Evolutionary conservation across 2,329 filamentous ascomycete species (phyloP).

Genomic region (Penicillium sp.): DNA sequence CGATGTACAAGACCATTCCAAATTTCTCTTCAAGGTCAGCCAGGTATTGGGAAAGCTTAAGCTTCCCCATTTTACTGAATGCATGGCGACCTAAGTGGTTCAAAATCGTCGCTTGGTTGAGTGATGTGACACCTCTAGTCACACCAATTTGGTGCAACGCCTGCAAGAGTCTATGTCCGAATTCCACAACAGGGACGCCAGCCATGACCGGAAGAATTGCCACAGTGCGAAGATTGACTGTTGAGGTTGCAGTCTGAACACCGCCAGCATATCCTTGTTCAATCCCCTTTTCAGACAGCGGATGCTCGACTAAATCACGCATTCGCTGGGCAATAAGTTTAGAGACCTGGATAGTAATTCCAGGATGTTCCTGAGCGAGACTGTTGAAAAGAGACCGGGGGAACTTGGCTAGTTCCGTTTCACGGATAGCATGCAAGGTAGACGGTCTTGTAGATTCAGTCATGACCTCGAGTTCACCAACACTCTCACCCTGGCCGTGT

Average conservation of each 20-base stretch:
- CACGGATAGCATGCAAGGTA: constrained; percentile 91
- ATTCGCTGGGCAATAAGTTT: constrained; percentile 97
- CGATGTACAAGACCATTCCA: constrained; percentile 90
- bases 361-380: constrained; percentile 91
- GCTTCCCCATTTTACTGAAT: constrained; percentile 94
- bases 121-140: constrained; percentile 81
- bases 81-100: constrained; percentile 95
- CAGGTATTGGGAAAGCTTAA: constrained; percentile 92
- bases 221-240: constrained; percentile 87
- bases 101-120: constrained; percentile 90
- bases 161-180: constrained; percentile 82
- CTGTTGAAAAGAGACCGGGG: constrained; percentile 97
- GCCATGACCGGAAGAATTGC: constrained; percentile 86
- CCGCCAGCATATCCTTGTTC: constrained; percentile 59
- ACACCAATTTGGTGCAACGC: constrained; percentile 87
- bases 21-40: constrained; percentile 98
- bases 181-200: constrained; percentile 92
- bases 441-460: constrained; percentile 90
- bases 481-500: constrained; percentile 95
- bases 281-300: constrained; percentile 64
- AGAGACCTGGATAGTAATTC: constrained; percentile 98
- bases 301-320: constrained; percentile 82
- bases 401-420: constrained; percentile 94
- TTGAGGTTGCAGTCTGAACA: constrained; percentile 66
- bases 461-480: constrained; percentile 94